A percentile compares a stretch with the other conserved stretches of the same genome.
Evolutionary conservation across 768 basidiomycete species (phyloP).

Genomic region (Mycena amicta): DNA sequence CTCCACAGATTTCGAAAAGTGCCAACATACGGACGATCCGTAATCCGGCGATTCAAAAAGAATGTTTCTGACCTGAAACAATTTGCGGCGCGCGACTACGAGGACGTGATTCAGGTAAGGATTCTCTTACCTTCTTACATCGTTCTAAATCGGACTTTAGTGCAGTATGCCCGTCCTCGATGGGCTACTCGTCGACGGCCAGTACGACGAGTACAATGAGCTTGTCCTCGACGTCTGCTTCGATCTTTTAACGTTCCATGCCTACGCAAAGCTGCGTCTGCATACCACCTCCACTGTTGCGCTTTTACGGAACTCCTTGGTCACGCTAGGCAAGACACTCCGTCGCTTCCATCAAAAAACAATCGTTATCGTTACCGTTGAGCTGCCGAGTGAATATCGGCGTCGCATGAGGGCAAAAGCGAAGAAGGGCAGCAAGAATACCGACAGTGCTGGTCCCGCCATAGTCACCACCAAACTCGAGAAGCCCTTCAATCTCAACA

Average conservation of each 20-base stretch:
- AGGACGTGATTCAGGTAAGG: too few relatives aligned
- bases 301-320: not conserved
- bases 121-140: too few relatives aligned
- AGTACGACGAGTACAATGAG: not conserved
- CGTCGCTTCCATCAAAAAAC: not conserved
- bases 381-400: not conserved
- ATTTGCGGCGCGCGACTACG: too few relatives aligned
- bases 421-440: not conserved
- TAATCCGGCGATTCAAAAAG: not conserved
- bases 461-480: not conserved
- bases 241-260: not conserved
- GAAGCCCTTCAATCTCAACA: not conserved
- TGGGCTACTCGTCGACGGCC: slow-evolving; percentile 26
- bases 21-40: not conserved
- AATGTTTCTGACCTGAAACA: not conserved
- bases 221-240: not conserved
- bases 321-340: not conserved
- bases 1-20: not conserved
- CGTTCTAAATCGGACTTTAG: too few relatives aligned
- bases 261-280: not conserved
- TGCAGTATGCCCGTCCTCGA: slow-evolving; percentile 39
- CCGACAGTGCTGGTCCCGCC: too few relatives aligned
- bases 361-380: not conserved
- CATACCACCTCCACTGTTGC: not conserved
- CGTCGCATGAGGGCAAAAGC: not conserved